Evolutionary conservation across 345 rosid species (phyloP).

Genomic region (Cochlearia excelsa): DNA sequence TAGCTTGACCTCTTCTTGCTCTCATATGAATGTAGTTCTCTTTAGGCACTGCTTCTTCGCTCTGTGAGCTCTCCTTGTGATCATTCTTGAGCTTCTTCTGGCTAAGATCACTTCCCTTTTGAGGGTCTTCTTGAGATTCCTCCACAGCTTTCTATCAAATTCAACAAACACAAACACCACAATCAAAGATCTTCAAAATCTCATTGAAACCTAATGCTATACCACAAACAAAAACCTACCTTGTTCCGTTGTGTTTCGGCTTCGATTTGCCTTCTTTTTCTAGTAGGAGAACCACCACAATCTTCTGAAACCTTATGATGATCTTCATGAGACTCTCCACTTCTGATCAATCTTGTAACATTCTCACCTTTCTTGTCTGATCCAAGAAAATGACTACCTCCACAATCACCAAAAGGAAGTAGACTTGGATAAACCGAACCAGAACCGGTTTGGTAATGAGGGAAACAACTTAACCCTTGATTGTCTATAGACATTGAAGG

Average conservation of each 20-base stretch:
- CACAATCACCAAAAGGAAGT: conserved; percentile 52
- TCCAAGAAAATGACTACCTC: conserved; percentile 52
- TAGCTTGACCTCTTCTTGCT: conserved; percentile 95
- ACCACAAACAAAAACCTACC: conserved; percentile 38
- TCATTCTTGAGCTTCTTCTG: conserved; percentile 64
- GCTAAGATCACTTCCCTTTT: conserved; percentile 48
- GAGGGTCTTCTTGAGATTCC: conserved; percentile 47
- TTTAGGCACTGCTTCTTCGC: conserved; percentile 58
- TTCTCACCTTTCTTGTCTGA: conserved; percentile 43
- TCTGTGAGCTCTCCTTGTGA: conserved; percentile 45
- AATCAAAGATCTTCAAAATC: background rate
- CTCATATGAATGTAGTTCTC: conserved; percentile 88
- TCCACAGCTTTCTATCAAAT: conserved; percentile 45
- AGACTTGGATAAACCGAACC: conserved; percentile 59
- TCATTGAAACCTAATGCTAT: background rate
- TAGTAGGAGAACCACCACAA: conserved; percentile 39
- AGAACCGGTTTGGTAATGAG: conserved; percentile 49
- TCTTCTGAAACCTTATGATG: conserved; percentile 52
- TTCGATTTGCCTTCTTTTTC: conserved; percentile 56
- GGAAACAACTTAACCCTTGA: conserved; percentile 52
- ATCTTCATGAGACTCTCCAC: conserved; percentile 44
- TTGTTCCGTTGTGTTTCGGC: conserved; percentile 50
- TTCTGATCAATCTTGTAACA: conserved; percentile 42
- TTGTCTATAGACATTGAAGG: conserved; percentile 49
- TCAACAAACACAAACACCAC: conserved; percentile 11